These are phyloP conservation scores for Metarhizium guizhouense DNA, from an alignment of 2,329 filamentous ascomycete species.

Conservation along the genomic window DNA sequence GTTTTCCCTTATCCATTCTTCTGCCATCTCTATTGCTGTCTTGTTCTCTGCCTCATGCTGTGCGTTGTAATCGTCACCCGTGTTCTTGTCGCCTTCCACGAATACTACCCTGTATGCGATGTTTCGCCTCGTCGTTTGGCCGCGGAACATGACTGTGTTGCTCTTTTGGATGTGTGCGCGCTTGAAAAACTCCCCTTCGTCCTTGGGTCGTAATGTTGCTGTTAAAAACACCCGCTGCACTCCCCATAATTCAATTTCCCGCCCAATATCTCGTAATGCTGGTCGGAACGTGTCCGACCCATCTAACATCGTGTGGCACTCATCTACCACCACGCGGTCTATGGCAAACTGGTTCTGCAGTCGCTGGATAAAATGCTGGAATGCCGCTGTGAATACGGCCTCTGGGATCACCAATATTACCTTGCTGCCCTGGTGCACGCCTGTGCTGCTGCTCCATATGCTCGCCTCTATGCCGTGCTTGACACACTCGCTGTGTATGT, in stretches of 20 bases:
- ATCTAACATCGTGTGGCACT: conserved; percentile 5
- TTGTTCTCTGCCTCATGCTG: neutral
- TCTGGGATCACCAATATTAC: conserved; percentile 5
- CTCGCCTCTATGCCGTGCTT: no score
- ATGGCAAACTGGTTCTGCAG: neutral
- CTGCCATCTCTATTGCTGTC: neutral
- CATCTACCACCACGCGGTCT: conserved; percentile 6
- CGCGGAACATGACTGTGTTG: neutral
- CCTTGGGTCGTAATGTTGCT: conserved; percentile 3
- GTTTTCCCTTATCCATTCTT: no score
- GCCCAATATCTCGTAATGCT: neutral
- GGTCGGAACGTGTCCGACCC: conserved; percentile 1
- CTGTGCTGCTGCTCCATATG: neutral
- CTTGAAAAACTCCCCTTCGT: conserved; percentile 1
- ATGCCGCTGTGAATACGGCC: conserved; percentile 2
- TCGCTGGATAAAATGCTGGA: conserved; percentile 4
- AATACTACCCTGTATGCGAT: neutral
- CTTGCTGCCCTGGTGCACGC: neutral
- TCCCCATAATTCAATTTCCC: neutral
- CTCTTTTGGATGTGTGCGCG: neutral
- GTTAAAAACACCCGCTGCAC: conserved; percentile 8
- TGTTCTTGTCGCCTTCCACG: neutral
- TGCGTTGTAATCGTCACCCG: neutral
- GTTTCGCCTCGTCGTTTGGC: conserved; percentile 1
- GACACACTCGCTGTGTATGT: conserved; percentile 4